Base-by-base conservation (phyloP, 2,329 filamentous ascomycete genomes). In the Dactylonectria macrodidyma region DNA sequence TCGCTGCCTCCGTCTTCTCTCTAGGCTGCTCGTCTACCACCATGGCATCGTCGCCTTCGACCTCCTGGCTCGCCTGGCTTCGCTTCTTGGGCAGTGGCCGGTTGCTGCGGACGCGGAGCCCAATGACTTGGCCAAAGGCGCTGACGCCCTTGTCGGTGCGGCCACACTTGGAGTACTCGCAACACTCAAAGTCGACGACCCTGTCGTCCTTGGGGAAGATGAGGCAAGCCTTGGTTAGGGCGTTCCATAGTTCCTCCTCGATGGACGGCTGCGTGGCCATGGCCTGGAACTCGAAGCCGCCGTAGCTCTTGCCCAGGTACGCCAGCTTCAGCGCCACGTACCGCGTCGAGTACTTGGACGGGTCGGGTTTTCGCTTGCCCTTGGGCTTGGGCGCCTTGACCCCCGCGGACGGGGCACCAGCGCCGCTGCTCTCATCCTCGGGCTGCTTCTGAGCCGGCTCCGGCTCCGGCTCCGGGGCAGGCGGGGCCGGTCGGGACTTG, bases 111-210 rank as follows among this genome's bases (percentile, higher is more conserved):
- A 99, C 91, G 62, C 92, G 85, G 47, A 99, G 83, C 1, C 91
- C 93, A 76, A 99, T 90, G 65, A 99, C 96, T 84, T 99, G 96
- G 0, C 96, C 96, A 83, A 99, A 99, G 3, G 96, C 95, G 81
- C 95, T 98, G 41, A 99, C 96, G 12, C 96, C 96, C 61, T 91
- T 88, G 79, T 99, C 96, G 19, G 96, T 99, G 70, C 96, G 88
- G 2, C 96, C 96, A 77, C 95, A 98, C 81, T 99, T 99, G 41
- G 93, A 95, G 81, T 98, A 99, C 68, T 97, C 93, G 80, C 91
- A 95, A 8, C 91, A 91, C 38, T 93, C 90, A 88, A 94, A 97
- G 80, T 93, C 92, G 30, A 98, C 85, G 60, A 88, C 82, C 10
- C 89, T 85, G 19, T 85, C 85, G 73, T 86, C 85, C 66, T 88